These are phyloP conservation scores for Russula compacta DNA, from an alignment of 768 basidiomycete genomes.

Conservation along the genomic window DNA sequence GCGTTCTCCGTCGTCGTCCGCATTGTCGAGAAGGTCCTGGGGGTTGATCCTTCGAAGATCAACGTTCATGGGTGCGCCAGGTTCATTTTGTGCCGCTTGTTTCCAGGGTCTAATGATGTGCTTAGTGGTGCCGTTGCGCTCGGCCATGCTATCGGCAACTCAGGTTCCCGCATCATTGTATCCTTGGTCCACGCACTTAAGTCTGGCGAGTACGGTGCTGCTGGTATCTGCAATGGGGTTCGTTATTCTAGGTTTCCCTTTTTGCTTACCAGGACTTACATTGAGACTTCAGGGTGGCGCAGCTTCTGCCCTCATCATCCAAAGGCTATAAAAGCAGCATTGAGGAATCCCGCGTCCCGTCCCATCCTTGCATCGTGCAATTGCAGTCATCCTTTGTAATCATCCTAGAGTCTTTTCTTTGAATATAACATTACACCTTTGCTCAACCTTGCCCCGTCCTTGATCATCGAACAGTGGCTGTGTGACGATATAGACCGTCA, in stretches of 20 bases:
- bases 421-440: neutral
- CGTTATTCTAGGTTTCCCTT: slow-evolving; percentile 27
- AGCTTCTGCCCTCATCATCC: slow-evolving; percentile 83
- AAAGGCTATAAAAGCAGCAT: slow-evolving; percentile 47
- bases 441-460: neutral
- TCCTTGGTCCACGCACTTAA: slow-evolving; percentile 88
- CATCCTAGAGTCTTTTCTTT: slow-evolving; percentile 1
- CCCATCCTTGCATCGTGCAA: neutral
- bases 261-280: slow-evolving; percentile 3
- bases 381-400: neutral
- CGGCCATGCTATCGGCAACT: slow-evolving; percentile 94
- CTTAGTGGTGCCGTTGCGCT: slow-evolving; percentile 90
- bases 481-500: neutral
- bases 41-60: slow-evolving; percentile 78
- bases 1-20: slow-evolving; percentile 93
- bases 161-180: slow-evolving; percentile 89
- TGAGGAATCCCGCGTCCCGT: neutral
- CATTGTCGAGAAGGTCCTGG: slow-evolving; percentile 81
- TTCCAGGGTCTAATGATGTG: neutral
- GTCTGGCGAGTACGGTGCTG: slow-evolving; percentile 88
- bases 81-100: slow-evolving; percentile 5
- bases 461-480: no score
- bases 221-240: slow-evolving; percentile 95
- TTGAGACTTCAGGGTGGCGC: slow-evolving; percentile 65
- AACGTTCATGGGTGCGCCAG: slow-evolving; percentile 74